Evolutionary conservation across 2,329 filamentous ascomycete genomes (phyloP).

Genomic region (Plenodomus biglobosus): DNA sequence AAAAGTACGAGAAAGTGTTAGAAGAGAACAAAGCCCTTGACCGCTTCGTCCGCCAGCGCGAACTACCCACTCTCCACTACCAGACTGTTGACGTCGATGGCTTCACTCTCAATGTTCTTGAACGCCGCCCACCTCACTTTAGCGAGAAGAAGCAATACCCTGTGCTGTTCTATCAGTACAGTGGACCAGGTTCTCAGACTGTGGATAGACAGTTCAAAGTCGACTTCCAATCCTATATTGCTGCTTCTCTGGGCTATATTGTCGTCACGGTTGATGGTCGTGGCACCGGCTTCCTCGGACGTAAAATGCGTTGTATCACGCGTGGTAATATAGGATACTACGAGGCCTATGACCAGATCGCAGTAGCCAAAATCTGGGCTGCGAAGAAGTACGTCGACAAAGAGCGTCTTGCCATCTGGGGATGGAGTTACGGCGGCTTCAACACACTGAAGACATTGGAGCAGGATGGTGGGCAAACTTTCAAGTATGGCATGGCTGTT

Average conservation of each 20-base stretch:
- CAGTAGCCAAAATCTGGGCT: constrained; percentile 81
- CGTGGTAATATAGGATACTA: constrained; percentile 81
- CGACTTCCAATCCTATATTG: constrained; percentile 88
- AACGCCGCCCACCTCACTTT: constrained; percentile 89
- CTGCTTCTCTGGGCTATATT: constrained; percentile 82
- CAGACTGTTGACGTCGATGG: constrained; percentile 83
- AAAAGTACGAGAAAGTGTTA: constrained; percentile 67
- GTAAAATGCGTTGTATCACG: constrained; percentile 77
- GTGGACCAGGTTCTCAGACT: constrained; percentile 87
- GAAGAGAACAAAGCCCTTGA: constrained; percentile 76
- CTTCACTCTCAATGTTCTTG: constrained; percentile 71
- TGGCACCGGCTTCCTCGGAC: constrained; percentile 87
- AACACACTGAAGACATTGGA: constrained; percentile 94
- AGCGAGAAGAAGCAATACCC: constrained; percentile 82
- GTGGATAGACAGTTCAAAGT: constrained; percentile 79
- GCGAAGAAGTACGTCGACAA: constrained; percentile 80
- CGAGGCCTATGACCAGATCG: constrained; percentile 90
- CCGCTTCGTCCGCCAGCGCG: constrained; percentile 70
- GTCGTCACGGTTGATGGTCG: constrained; percentile 93
- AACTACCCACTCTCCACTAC: constrained; percentile 81
- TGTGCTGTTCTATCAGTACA: constrained; percentile 93
- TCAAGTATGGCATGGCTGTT: constrained; percentile 96
- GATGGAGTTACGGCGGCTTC: constrained; percentile 97
- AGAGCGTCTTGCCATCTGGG: constrained; percentile 88
- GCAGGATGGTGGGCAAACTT: constrained; percentile 83